Percentiles rank a stretch among this genome's conserved stretches.
phyloP scores from a whole-genome alignment of 805 yeast genomes.

The Clavispora phyllophila region DNA sequence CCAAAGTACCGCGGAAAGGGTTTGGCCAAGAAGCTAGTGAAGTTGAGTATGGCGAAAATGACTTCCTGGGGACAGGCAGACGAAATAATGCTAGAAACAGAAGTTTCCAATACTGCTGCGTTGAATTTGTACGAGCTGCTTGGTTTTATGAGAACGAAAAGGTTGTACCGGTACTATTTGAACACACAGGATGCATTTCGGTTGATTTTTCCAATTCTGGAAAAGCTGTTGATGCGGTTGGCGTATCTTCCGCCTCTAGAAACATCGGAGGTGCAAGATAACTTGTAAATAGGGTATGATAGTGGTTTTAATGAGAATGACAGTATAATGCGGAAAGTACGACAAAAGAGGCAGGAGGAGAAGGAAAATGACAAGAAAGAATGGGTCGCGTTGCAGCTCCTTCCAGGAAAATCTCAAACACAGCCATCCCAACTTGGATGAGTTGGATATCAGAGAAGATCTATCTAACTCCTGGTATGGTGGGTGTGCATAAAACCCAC shows the following conservation, averaged over 20 bases:
- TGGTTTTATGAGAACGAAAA: constrained; percentile 69
- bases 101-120: constrained; percentile 73
- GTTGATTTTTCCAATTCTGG: constrained; percentile 74
- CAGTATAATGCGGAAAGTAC: neutral
- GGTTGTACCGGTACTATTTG: constrained; percentile 81
- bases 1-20: constrained; percentile 69
- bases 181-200: constrained; percentile 93
- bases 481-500: too few relatives aligned
- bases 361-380: too few relatives aligned
- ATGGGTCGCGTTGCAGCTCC: too few relatives aligned
- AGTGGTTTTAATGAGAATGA: neutral
- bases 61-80: constrained; percentile 59
- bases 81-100: constrained; percentile 92
- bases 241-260: constrained; percentile 40
- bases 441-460: too few relatives aligned
- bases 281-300: neutral
- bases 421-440: too few relatives aligned
- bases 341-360: too few relatives aligned
- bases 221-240: constrained; percentile 43
- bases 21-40: constrained; percentile 71
- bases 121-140: constrained; percentile 63
- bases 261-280: neutral
- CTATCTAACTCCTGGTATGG: too few relatives aligned
- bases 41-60: constrained; percentile 60
- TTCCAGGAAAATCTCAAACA: too few relatives aligned